phyloP scores from a whole-genome alignment of 306 rosid genomes.

The Acmispon strigosus region DNA sequence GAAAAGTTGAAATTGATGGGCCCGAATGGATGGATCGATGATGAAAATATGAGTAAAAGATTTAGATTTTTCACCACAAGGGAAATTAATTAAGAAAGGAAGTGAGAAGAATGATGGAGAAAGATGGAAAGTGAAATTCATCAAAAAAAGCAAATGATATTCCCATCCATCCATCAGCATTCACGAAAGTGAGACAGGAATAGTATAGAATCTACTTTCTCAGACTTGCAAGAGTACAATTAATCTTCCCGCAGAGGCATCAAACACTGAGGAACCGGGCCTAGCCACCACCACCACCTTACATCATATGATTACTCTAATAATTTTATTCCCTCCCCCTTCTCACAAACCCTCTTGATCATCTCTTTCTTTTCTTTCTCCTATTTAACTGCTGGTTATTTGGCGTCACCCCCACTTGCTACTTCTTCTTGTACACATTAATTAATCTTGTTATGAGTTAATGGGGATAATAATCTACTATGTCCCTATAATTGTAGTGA shows the following conservation, averaged over 20 bases:
- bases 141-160: constrained; percentile 19
- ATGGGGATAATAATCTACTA: too few species aligned
- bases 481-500: too few species aligned
- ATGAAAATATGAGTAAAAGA: too few species aligned
- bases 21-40: too few species aligned
- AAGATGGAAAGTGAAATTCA: constrained; percentile 11
- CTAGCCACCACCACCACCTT: constrained; percentile 26
- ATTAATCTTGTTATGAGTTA: too few species aligned
- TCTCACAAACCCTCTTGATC: background rate
- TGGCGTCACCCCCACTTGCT: constrained; percentile 5
- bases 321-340: background rate
- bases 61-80: constrained; percentile 5
- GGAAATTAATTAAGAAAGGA: constrained; percentile 13
- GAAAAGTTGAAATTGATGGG: too few species aligned
- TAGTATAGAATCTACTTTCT: constrained; percentile 43
- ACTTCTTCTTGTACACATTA: background rate
- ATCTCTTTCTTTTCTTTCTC: constrained; percentile 3
- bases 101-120: background rate
- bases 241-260: constrained; percentile 40
- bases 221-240: constrained; percentile 32
- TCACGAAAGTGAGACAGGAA: constrained; percentile 33
- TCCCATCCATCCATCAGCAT: background rate
- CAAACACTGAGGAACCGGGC: constrained; percentile 40
- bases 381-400: constrained; percentile 19
- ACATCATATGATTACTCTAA: constrained; percentile 40